Evolutionary conservation across 2,329 filamentous ascomycete genomes (phyloP).

Genomic region (Penicillium sp.): DNA sequence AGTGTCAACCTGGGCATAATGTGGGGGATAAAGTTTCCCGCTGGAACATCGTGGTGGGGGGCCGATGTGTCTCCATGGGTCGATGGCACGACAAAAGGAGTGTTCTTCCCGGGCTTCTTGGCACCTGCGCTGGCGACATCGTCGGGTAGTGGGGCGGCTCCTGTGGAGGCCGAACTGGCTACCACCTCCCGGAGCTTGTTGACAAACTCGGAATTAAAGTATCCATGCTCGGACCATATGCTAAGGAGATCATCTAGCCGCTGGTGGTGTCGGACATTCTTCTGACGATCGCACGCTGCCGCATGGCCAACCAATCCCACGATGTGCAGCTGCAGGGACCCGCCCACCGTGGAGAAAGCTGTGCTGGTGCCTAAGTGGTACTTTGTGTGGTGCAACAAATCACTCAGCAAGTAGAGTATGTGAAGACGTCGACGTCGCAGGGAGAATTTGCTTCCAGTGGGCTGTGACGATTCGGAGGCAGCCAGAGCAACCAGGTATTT

Average conservation of each 20-base stretch:
- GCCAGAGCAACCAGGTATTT: constrained; percentile 75
- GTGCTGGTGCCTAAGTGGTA: constrained; percentile 49
- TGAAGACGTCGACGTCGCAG: constrained; percentile 71
- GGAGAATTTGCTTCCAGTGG: constrained; percentile 48
- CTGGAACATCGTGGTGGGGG: constrained; percentile 80
- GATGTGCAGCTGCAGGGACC: constrained; percentile 61
- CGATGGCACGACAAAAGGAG: constrained; percentile 71
- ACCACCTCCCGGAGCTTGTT: constrained; percentile 62
- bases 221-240: constrained; percentile 69
- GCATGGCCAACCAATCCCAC: constrained; percentile 62
- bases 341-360: constrained; percentile 54
- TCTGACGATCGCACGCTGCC: constrained; percentile 56
- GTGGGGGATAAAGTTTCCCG: constrained; percentile 77
- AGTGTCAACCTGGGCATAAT: constrained; percentile 74
- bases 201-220: constrained; percentile 60
- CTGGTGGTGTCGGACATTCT: constrained; percentile 65
- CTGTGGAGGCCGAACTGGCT: constrained; percentile 44
- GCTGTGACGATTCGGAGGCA: constrained; percentile 48
- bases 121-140: constrained; percentile 31
- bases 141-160: constrained; percentile 31
- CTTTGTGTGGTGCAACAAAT: constrained; percentile 71
- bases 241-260: constrained; percentile 67
- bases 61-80: constrained; percentile 73
- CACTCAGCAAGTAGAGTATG: constrained; percentile 76
- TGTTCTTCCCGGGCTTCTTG: constrained; percentile 52